phyloP scores from a whole-genome alignment of 2,329 filamentous ascomycete species.

The Alternaria angustiovoidea region DNA sequence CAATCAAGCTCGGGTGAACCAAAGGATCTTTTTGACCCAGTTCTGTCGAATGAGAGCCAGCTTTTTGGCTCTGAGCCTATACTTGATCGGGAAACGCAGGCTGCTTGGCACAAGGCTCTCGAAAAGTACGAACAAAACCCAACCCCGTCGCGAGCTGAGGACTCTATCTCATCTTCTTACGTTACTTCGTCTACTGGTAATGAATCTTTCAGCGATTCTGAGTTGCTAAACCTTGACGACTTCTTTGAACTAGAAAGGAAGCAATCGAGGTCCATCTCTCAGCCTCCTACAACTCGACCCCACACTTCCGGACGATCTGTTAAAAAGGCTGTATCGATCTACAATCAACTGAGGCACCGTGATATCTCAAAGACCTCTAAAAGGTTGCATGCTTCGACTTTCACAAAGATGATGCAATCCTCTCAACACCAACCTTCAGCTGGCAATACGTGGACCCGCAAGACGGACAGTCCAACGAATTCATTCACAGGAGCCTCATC shows the following conservation, averaged over 20 bases:
- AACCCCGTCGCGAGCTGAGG: slow-evolving; percentile 45
- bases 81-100: slow-evolving; percentile 58
- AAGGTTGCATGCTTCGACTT: slow-evolving; percentile 26
- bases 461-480: slow-evolving; percentile 55
- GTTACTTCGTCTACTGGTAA: slow-evolving; percentile 42
- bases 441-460: slow-evolving; percentile 62
- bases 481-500: slow-evolving; percentile 59
- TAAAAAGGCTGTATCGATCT: slow-evolving; percentile 39
- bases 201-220: slow-evolving; percentile 42
- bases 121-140: slow-evolving; percentile 61
- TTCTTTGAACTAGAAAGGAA: slow-evolving; percentile 38
- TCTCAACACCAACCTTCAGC: slow-evolving; percentile 56
- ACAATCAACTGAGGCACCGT: slow-evolving; percentile 28
- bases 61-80: slow-evolving; percentile 56
- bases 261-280: slow-evolving; percentile 39
- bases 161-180: slow-evolving; percentile 39
- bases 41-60: slow-evolving; percentile 62
- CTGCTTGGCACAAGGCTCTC: slow-evolving; percentile 64
- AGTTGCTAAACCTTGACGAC: slow-evolving; percentile 44
- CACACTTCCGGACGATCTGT: slow-evolving; percentile 25
- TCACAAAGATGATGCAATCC: slow-evolving; percentile 64
- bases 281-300: slow-evolving; percentile 45
- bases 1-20: slow-evolving; percentile 59
- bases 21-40: slow-evolving; percentile 61
- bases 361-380: slow-evolving; percentile 34